Evolutionary conservation across 23 red algal genomes (phyloP).

Genomic region (Pyropia haitanensis): DNA sequence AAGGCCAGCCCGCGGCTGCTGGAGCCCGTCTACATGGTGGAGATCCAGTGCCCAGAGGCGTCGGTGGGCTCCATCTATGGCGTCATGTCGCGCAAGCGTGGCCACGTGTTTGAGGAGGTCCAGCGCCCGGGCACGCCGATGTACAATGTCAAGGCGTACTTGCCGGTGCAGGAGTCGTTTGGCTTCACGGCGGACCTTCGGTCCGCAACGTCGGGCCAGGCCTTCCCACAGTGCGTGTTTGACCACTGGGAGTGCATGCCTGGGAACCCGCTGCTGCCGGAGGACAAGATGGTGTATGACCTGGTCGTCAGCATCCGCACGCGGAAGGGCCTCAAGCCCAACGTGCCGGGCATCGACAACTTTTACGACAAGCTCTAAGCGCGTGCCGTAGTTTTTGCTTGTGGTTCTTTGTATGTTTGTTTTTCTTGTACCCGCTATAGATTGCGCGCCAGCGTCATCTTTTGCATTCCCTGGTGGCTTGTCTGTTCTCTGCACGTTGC

Average conservation of each 20-base stretch:
- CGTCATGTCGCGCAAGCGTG: constrained; percentile 89
- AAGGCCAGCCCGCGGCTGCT: constrained; percentile 74
- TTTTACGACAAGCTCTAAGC: constrained; percentile 93
- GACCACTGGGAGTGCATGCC: constrained; percentile 85
- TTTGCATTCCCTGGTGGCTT: no score
- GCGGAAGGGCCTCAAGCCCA: constrained; percentile 90
- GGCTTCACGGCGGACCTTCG: constrained; percentile 97
- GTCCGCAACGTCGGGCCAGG: constrained; percentile 90
- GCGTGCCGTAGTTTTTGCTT: neutral
- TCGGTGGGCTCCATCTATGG: constrained; percentile 92
- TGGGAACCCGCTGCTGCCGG: constrained; percentile 72
- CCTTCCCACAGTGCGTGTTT: constrained; percentile 97
- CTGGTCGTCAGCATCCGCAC: constrained; percentile 69
- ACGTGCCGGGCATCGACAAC: constrained; percentile 80
- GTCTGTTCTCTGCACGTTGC: no score
- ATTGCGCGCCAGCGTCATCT: no score
- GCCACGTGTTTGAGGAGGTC: constrained; percentile 93
- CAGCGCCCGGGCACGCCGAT: constrained; percentile 94
- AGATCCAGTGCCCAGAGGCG: constrained; percentile 92
- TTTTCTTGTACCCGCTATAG: no score
- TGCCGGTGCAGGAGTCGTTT: constrained; percentile 96
- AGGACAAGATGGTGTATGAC: constrained; percentile 52
- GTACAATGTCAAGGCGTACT: constrained; percentile 96
- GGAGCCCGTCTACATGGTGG: constrained; percentile 90
- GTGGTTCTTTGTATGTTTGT: no score